Evolutionary conservation across 345 rosid genomes (phyloP).

Genomic region (Odontarrhena argentea): DNA sequence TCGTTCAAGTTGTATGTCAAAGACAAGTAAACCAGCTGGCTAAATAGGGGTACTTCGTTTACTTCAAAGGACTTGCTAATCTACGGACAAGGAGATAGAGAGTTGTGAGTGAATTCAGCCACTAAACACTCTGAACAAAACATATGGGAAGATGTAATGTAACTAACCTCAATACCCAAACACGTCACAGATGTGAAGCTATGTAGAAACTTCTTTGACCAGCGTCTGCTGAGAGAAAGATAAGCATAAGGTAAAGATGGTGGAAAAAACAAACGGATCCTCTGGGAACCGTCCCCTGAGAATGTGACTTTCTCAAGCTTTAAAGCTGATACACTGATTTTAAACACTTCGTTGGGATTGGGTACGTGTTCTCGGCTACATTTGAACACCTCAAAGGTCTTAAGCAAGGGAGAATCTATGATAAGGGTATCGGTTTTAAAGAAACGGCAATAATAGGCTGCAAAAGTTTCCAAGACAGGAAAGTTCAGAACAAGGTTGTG

Average conservation of each 20-base stretch:
- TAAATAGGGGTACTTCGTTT: slow-evolving; percentile 17
- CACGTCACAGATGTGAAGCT: slow-evolving; percentile 25
- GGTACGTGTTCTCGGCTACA: slow-evolving; percentile 25
- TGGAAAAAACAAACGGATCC: slow-evolving; percentile 14
- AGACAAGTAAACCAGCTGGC: slow-evolving; percentile 26
- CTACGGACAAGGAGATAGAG: slow-evolving; percentile 17
- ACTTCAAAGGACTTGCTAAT: slow-evolving; percentile 8
- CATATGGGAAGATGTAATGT: slow-evolving; percentile 21
- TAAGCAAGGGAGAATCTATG: slow-evolving; percentile 28
- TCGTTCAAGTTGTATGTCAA: slow-evolving; percentile 26
- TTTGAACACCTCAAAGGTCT: slow-evolving; percentile 20
- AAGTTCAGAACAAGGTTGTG: slow-evolving; percentile 9
- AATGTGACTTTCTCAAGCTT: slow-evolving; percentile 28
- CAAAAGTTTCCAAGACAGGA: slow-evolving; percentile 31
- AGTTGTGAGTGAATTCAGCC: not conserved
- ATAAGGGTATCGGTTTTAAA: slow-evolving; percentile 19
- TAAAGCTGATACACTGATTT: slow-evolving; percentile 22
- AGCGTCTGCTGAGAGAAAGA: slow-evolving; percentile 14
- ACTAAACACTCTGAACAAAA: slow-evolving; percentile 2
- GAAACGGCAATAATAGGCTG: slow-evolving; percentile 11
- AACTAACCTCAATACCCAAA: slow-evolving; percentile 33
- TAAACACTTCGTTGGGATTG: not conserved
- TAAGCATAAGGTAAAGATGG: slow-evolving; percentile 28
- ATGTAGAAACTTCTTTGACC: slow-evolving; percentile 25
- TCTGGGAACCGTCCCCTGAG: not conserved